These are phyloP conservation scores for Mikania micrantha DNA, from an alignment of 129 eudicot genomes.

Conservation along the genomic window DNA sequence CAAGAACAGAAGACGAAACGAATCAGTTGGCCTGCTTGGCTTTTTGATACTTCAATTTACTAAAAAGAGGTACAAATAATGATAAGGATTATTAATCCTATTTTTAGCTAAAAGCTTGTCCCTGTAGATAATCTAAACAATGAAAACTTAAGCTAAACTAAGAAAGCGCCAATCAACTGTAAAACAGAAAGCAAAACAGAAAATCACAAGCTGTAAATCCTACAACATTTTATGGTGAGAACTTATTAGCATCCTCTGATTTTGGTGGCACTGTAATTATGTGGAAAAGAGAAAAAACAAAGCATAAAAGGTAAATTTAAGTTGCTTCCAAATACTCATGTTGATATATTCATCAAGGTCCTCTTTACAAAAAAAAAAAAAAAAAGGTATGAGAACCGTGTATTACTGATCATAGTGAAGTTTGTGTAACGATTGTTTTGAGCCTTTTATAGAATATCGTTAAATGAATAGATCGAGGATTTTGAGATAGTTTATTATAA, in stretches of 20 bases:
- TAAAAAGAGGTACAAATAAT: too few species aligned
- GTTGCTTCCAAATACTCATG: not conserved
- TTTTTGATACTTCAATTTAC: too few species aligned
- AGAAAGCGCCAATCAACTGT: too few species aligned
- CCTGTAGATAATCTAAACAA: too few species aligned
- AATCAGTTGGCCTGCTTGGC: too few species aligned
- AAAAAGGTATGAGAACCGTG: not conserved
- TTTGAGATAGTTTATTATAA: not conserved
- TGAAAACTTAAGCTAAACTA: too few species aligned
- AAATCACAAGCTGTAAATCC: too few species aligned
- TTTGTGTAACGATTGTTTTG: not conserved
- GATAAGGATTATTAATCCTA: too few species aligned
- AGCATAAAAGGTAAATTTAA: constrained; percentile 22
- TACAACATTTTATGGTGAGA: constrained; percentile 93
- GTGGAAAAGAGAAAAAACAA: constrained; percentile 89
- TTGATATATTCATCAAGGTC: not conserved
- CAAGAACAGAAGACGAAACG: too few species aligned
- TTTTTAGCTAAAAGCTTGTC: too few species aligned
- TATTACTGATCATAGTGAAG: not conserved
- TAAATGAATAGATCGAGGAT: not conserved
- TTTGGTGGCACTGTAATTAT: constrained; percentile 97
- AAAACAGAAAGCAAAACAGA: too few species aligned
- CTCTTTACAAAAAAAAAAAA: not conserved
- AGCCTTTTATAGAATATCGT: not conserved
- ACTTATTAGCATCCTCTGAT: constrained; percentile 91